phyloP scores from a whole-genome alignment of 345 rosid genomes.

The Salix brachista region DNA sequence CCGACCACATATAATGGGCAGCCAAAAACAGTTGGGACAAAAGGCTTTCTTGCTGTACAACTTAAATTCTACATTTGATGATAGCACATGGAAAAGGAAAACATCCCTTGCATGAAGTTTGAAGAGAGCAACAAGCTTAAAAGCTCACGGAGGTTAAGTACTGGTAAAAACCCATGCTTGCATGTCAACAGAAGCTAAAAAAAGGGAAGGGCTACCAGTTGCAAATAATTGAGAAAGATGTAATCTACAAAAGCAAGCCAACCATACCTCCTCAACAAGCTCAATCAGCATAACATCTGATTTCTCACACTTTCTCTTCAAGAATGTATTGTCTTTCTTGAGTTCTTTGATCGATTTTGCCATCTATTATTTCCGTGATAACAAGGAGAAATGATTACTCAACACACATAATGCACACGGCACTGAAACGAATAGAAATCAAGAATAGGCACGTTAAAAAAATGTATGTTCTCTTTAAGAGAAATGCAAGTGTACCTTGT shows the following conservation, averaged over 20 bases:
- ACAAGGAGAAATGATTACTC: constrained; percentile 1
- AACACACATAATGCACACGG: background rate
- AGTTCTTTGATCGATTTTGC: constrained; percentile 84
- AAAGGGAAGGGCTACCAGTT: background rate
- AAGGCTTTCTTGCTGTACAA: background rate
- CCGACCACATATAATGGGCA: background rate
- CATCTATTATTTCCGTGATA: constrained; percentile 43
- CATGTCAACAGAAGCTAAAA: too few species aligned
- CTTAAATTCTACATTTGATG: background rate
- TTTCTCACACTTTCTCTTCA: constrained; percentile 84
- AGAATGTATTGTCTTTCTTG: constrained; percentile 73
- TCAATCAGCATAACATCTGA: constrained; percentile 69
- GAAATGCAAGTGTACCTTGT: constrained; percentile 47
- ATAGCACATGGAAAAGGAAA: background rate
- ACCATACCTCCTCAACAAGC: constrained; percentile 81
- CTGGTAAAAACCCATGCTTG: too few species aligned
- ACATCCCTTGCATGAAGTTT: background rate
- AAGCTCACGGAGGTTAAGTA: too few species aligned
- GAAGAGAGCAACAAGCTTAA: background rate
- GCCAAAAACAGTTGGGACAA: background rate
- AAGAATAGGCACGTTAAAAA: background rate
- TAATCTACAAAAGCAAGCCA: background rate
- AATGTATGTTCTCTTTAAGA: background rate
- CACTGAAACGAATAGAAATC: background rate
- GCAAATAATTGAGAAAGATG: background rate